Conservation (phyloP, 306 rosid species). For the Citrullus mucosospermus region DNA sequence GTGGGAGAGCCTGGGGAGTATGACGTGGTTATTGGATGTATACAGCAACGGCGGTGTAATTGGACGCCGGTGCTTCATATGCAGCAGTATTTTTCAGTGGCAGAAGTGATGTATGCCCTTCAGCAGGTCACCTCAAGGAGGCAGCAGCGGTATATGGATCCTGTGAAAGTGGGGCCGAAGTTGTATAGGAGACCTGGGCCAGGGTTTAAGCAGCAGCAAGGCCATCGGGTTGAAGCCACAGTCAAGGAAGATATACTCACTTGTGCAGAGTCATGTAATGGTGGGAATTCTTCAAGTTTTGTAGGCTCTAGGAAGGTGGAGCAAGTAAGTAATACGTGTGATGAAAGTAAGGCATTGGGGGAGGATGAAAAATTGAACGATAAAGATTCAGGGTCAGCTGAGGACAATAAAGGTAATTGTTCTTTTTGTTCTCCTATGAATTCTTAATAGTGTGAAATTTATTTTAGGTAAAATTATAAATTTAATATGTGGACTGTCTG, state of each 20-base stretch:
- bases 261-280: slow-evolving; percentile 32
- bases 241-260: slow-evolving; percentile 40
- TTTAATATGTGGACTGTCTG: neutral
- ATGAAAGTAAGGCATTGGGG: slow-evolving; percentile 30
- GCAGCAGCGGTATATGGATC: slow-evolving; percentile 65
- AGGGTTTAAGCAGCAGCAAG: slow-evolving; percentile 38
- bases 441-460: neutral
- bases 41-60: slow-evolving; percentile 74
- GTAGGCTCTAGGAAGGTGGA: slow-evolving; percentile 36
- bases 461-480: neutral
- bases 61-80: slow-evolving; percentile 90
- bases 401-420: slow-evolving; percentile 47
- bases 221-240: slow-evolving; percentile 37
- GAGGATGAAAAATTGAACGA: slow-evolving; percentile 37
- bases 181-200: slow-evolving; percentile 45
- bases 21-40: slow-evolving; percentile 45
- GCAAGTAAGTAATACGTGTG: slow-evolving; percentile 22
- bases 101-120: slow-evolving; percentile 55
- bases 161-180: slow-evolving; percentile 38
- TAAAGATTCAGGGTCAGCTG: slow-evolving; percentile 25
- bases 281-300: slow-evolving; percentile 24
- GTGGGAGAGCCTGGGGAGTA: slow-evolving; percentile 79
- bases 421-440: neutral
- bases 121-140: slow-evolving; percentile 72
- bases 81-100: slow-evolving; percentile 90